Base-by-base conservation (phyloP, 2,329 filamentous ascomycete genomes). In the Fusarium sp. region DNA sequence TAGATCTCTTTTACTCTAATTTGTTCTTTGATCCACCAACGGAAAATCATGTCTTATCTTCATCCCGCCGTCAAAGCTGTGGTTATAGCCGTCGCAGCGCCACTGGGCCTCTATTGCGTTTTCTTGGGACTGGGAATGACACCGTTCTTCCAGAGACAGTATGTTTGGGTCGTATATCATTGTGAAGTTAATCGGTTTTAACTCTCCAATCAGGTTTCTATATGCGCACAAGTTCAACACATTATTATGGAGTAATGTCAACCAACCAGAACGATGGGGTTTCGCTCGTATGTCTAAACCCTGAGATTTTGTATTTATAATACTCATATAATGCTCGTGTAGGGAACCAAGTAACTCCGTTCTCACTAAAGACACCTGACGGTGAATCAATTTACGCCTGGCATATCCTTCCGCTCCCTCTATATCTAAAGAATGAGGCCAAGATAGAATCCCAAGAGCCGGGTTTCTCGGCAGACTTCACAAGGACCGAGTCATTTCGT, bases 301-400 rank as follows among this genome's bases (percentile, higher is more conserved):
- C 62, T 62, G 10, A 45, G 45, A 36, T 38, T 34, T 48, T 41
- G 24, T 18, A 28, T 47, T 66, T 26, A 20, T 14, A 28, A 63
- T 15, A 55, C 68, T 77, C 24, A 72, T 59, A 51, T 10, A 36
- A n/a, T 26, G 15, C 51, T 30, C 20, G 24, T 48, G 5, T 75
- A 96, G 93, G 90, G 79, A 94, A 95, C 76, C 96, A 98, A 83
- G 93, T 97, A 6, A 95, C 94, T 11, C 93, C 96, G 0, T 98
- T 98, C 81, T 90, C 89, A 54, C 83, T 98, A 42, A 84, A 83
- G 8, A 96, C 94, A 0, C 85, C 90, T 3, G 95, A 98, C 80
- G 90, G 91, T 44, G 92, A 95, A 81, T 90, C 86, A 5, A 84
- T 98, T 24, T 97, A 96, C 79, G 93, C 93, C 32, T 98, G 96